A percentile compares a stretch with the other conserved stretches of the same genome.
Evolutionary conservation across 371 early-diverging fungal genomes (phyloP).

Genomic region (Basidiobolus meristosporus): DNA sequence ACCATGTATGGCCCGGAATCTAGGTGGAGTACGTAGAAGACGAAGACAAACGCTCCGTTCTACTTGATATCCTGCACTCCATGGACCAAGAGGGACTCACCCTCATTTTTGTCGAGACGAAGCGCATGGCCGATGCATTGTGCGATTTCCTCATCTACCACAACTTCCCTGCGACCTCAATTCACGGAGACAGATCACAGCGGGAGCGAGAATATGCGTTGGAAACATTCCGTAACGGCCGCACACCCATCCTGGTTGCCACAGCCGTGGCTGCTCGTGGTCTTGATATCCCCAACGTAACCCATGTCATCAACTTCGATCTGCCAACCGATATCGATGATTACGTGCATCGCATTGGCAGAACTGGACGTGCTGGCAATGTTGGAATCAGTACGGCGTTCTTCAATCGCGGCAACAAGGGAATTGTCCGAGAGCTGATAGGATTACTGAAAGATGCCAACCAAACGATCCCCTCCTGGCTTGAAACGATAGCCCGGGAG

Average conservation of each 20-base stretch:
- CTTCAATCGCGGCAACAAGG: conserved; percentile 88
- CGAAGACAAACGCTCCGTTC: conserved; percentile 61
- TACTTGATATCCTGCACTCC: conserved; percentile 68
- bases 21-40: conserved; percentile 67
- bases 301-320: conserved; percentile 88
- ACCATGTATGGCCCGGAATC: no score
- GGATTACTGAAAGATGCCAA: conserved; percentile 77
- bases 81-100: conserved; percentile 48
- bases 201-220: conserved; percentile 91
- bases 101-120: conserved; percentile 97
- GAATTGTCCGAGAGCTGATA: conserved; percentile 68
- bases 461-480: conserved; percentile 69
- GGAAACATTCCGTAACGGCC: conserved; percentile 74
- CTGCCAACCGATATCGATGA: conserved; percentile 87
- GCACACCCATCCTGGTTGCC: conserved; percentile 90
- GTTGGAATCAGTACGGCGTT: conserved; percentile 92
- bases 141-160: conserved; percentile 47
- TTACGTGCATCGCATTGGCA: conserved; percentile 97
- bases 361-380: conserved; percentile 97
- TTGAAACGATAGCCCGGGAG: conserved; percentile 42
- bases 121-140: conserved; percentile 93
- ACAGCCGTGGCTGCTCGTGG: conserved; percentile 99
- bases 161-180: conserved; percentile 84
- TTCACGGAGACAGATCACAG: conserved; percentile 95
- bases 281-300: conserved; percentile 79